Evolutionary conservation across 1,139 yeast species (phyloP).

Genomic region (Geotrichum candidum): DNA sequence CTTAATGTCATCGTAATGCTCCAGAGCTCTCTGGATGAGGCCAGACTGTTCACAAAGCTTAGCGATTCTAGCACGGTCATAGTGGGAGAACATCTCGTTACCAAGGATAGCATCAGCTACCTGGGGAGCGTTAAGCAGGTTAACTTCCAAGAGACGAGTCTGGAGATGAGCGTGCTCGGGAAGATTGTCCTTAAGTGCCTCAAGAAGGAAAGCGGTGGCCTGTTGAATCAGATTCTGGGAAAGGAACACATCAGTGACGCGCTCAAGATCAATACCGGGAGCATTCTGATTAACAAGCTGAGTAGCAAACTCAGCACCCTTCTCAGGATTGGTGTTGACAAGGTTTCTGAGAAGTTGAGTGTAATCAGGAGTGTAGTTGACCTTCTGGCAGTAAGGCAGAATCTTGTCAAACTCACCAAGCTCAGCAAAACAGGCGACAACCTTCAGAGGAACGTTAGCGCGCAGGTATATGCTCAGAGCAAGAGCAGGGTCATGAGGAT

Average conservation of each 20-base stretch:
- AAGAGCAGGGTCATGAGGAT: slow-evolving; percentile 75
- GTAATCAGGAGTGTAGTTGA: slow-evolving; percentile 83
- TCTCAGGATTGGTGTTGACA: slow-evolving; percentile 91
- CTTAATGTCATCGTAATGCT: slow-evolving; percentile 87
- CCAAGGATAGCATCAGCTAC: slow-evolving; percentile 98
- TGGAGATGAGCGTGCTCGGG: slow-evolving; percentile 96
- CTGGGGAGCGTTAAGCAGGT: slow-evolving; percentile 94
- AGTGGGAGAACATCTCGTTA: slow-evolving; percentile 90
- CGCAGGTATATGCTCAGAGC: slow-evolving; percentile 90
- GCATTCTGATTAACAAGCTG: slow-evolving; percentile 62
- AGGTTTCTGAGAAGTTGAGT: slow-evolving; percentile 85
- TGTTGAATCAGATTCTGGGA: slow-evolving; percentile 93
- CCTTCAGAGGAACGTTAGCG: slow-evolving; percentile 80
- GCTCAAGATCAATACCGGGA: slow-evolving; percentile 71
- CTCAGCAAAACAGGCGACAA: slow-evolving; percentile 88
- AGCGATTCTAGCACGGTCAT: slow-evolving; percentile 90
- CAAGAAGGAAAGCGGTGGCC: slow-evolving; percentile 96
- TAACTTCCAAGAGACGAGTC: slow-evolving; percentile 89
- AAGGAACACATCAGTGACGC: slow-evolving; percentile 87
- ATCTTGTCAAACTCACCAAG: slow-evolving; percentile 95
- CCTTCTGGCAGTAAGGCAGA: slow-evolving; percentile 87
- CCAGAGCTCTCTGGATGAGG: slow-evolving; percentile 87
- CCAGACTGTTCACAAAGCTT: slow-evolving; percentile 92
- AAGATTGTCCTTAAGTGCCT: slow-evolving; percentile 87
- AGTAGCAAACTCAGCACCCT: slow-evolving; percentile 95